A percentile compares a stretch with the other conserved stretches of the same genome.
These are phyloP conservation scores for Phytophthora palmivora DNA, from an alignment of 352 stramenopile genomes.

Conservation along the genomic window DNA sequence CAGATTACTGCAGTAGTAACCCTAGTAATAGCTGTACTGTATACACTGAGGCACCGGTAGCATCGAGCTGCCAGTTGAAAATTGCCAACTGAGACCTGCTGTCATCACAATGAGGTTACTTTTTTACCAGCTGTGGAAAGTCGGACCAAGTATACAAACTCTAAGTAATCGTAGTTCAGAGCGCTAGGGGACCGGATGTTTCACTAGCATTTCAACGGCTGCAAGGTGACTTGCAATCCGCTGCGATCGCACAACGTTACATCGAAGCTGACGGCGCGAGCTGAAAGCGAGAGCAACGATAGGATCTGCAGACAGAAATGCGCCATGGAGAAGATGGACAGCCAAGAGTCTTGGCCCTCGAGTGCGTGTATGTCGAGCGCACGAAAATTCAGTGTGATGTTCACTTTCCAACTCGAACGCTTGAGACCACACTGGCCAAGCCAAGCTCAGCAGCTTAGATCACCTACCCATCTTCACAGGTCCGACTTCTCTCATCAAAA, in stretches of 20 bases:
- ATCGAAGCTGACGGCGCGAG: not conserved
- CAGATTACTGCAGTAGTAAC: not conserved
- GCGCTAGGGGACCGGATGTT: constrained; percentile 6
- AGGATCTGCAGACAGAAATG: constrained; percentile 25
- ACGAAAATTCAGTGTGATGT: constrained; percentile 15
- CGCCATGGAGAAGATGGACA: constrained; percentile 34
- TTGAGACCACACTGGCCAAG: constrained; percentile 6
- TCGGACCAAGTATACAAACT: constrained; percentile 22
- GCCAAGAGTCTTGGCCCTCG: no score
- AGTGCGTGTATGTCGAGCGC: constrained; percentile 16
- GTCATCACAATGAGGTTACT: not conserved
- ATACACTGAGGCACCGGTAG: no score
- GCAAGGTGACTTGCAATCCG: constrained; percentile 10
- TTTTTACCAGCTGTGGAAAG: constrained; percentile 21
- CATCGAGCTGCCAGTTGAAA: constrained; percentile 1
- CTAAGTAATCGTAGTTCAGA: constrained; percentile 19
- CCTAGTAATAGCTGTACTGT: not conserved
- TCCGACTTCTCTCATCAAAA: constrained; percentile 20
- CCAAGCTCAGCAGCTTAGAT: constrained; percentile 27
- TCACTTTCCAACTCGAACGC: constrained; percentile 21
- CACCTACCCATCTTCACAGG: constrained; percentile 7
- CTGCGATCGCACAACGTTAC: constrained; percentile 8
- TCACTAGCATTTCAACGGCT: constrained; percentile 6
- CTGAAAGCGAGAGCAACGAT: constrained; percentile 1
- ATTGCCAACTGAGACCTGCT: constrained; percentile 12